Evolutionary conservation across 768 basidiomycete species (phyloP), one percentile per base, ranked within the genome.

Genomic region (Sporobolomyces pararoseus): DNA sequence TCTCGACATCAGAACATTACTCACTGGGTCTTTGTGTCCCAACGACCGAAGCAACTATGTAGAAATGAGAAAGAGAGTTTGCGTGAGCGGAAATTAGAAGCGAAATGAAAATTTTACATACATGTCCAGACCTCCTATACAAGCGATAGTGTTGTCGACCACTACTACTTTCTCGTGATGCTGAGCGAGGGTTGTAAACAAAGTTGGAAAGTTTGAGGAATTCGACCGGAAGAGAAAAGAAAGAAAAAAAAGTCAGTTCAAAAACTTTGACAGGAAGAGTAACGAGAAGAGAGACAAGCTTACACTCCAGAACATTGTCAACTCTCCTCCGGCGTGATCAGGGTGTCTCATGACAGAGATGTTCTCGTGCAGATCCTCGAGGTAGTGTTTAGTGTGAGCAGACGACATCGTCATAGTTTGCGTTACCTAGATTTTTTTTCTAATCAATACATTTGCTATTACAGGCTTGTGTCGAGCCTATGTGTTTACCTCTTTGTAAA

Each of bases 71-170:
- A 42, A 42, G 46, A 19, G n/a, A n/a, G n/a, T n/a, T 31, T 23
- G 6, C 14, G 46, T 3, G 4, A 19, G 29, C 34, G 53, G 10
- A 35, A 19, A 34, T 14, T 19, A 13, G 23, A 1, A 25, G 16
- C 49, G 14, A n/a, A 21, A 27, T 9, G 50, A 14, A 29, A 34
- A 6, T n/a, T 1, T 10, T 14, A 34, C 49, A 81, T 92, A 97
- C 23, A 96, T 83, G 79, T 99, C 96, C 32, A 99, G 85, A 16
- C 96, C 96, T 29, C 96, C 96, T 63, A 96, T 87, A 74, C 88
- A 89, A 3, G 90, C 91, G 59, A 82, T 84, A 75, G 89, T 86
- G 76, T 92, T 90, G 78, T 96, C 93, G 10, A 95, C 87, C 31
- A 91, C 85, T 27, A 93, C 89, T 37, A 50, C 37, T 83, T 94